Evolutionary conservation across 176 grass and related monocot species (phyloP).

Genomic region (Leersia perrieri): DNA sequence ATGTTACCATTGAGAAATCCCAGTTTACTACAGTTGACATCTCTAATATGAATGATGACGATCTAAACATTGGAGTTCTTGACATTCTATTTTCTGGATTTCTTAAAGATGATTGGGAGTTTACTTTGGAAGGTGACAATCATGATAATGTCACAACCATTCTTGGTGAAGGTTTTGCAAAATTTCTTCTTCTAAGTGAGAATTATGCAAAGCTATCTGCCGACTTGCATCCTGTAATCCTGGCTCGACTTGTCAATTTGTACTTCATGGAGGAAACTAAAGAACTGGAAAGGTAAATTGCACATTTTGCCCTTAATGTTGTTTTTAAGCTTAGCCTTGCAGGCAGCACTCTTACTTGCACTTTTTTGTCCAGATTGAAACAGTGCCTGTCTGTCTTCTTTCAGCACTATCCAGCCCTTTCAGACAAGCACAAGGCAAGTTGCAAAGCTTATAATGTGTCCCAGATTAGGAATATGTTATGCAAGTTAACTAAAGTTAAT

Average conservation of each 20-base stretch:
- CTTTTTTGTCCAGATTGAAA: slow-evolving; percentile 62
- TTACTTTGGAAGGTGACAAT: slow-evolving; percentile 57
- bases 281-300: slow-evolving; percentile 71
- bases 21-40: slow-evolving; percentile 53
- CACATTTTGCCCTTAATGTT: slow-evolving; percentile 23
- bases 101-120: slow-evolving; percentile 56
- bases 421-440: slow-evolving; percentile 78
- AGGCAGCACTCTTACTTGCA: background rate
- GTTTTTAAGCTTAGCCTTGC: slow-evolving; percentile 7
- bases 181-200: slow-evolving; percentile 76
- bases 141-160: slow-evolving; percentile 67
- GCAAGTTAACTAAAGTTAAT: slow-evolving; percentile 6
- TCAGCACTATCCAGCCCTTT: slow-evolving; percentile 78
- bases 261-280: slow-evolving; percentile 76
- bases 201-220: slow-evolving; percentile 67
- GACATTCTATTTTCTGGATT: slow-evolving; percentile 78
- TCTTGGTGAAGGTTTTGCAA: slow-evolving; percentile 93
- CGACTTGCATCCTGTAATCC: slow-evolving; percentile 61
- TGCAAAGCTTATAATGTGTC: background rate
- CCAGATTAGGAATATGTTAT: background rate
- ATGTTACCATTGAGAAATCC: slow-evolving; percentile 42
- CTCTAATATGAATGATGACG: slow-evolving; percentile 61
- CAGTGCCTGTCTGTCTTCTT: slow-evolving; percentile 95
- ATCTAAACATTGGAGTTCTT: slow-evolving; percentile 60
- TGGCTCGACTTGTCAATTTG: slow-evolving; percentile 59